Evolutionary conservation across 371 early-diverging fungal species (phyloP).

Genomic region (Actinomortierella wolfii): DNA sequence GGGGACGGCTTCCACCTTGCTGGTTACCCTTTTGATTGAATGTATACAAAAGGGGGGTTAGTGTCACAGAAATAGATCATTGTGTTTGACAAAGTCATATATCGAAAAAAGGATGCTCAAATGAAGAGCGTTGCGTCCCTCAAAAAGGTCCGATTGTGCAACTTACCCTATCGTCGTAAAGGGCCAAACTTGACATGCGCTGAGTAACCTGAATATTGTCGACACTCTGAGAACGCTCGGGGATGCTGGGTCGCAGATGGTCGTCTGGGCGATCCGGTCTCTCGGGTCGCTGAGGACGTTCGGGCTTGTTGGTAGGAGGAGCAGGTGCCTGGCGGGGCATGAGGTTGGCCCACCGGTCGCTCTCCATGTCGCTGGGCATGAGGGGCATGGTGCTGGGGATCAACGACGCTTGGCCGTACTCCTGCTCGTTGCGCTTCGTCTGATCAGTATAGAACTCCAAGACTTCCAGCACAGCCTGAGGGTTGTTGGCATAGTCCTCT

Average conservation of each 20-base stretch:
- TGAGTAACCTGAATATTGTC: conserved; percentile 33
- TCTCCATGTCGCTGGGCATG: conserved; percentile 20
- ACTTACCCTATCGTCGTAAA: conserved; percentile 43
- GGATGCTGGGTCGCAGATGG: conserved; percentile 26
- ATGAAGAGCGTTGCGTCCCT: neutral
- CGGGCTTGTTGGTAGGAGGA: conserved; percentile 29
- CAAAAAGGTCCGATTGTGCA: neutral
- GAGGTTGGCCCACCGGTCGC: conserved; percentile 42
- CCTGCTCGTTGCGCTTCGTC: conserved; percentile 58
- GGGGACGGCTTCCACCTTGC: conserved; percentile 24
- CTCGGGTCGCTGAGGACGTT: conserved; percentile 37
- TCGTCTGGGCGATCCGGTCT: conserved; percentile 40
- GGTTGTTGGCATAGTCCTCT: conserved; percentile 95
- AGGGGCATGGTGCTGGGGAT: conserved; percentile 28
- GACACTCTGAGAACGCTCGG: conserved; percentile 21
- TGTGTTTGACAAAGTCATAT: neutral
- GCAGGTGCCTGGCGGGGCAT: conserved; percentile 38
- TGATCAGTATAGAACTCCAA: conserved; percentile 95
- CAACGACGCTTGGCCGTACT: conserved; percentile 47
- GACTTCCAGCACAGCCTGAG: conserved; percentile 96
- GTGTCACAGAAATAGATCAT: conserved; percentile 6
- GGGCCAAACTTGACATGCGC: conserved; percentile 38
- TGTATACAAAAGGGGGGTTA: neutral
- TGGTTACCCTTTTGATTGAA: conserved; percentile 13
- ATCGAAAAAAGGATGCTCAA: neutral